Base-by-base conservation (phyloP, 345 rosid species). In the Luvunga scandens region DNA sequence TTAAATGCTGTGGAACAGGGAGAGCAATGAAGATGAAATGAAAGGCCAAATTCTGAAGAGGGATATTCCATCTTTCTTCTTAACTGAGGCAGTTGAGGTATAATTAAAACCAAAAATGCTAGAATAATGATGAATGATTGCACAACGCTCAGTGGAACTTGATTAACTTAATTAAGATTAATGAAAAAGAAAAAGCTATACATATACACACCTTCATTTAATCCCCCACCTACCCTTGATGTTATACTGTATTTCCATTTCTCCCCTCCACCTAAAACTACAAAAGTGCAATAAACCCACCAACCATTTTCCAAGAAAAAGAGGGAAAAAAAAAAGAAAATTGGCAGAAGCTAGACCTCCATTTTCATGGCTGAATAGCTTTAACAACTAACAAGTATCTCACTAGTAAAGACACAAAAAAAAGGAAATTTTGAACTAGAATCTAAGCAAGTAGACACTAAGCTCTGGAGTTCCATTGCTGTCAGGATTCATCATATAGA, bases 401-500 rank as follows among this genome's bases (percentile, higher is more conserved):
- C 67, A 71, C 45, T 63, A 27, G 72, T 36, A 63, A 34, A 66
- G 62, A 0, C 57, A 61, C 57, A 77, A 5, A 18, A 18, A 38
- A 8, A 9, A 9, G 25, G 59, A 66, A 74, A 72, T 10, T 50
- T 14, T 66, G 24, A 67, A 65, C 48, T 36, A 94, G 80, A 90
- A 86, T 91, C 99, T 93, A 79, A 97, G 98, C 72, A 97, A 80
- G 73, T 97, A 97, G 85, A 97, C 82, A 83, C 98, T 94, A 18
- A 94, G 98, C 83, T 97, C 99, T 70, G 98, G 95, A 83, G 99
- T 85, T 81, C 98, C 99, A 82, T 93, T 90, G 79, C 95, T 89
- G 66, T 97, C 99, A 66, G 99, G 99, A 87, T 97, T 97, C 98
- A 94, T 94, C 98, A 97, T 97, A 75, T 97, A 97, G 84, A 94